phyloP scores from a whole-genome alignment of 176 grass and related monocot species.

The Coix lacrymajobi region DNA sequence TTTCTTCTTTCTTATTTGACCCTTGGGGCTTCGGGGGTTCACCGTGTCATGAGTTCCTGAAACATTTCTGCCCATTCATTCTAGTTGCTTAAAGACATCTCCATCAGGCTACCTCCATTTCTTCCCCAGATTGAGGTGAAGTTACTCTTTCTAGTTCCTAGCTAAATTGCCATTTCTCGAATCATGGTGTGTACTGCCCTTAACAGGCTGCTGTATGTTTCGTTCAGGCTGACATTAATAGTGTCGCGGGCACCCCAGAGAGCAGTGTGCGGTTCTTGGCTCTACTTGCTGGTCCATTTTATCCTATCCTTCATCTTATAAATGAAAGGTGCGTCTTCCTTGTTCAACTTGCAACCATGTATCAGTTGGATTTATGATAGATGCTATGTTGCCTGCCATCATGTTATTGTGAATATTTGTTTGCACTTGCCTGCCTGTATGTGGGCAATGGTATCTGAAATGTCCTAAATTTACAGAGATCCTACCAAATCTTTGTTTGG shows the following conservation, averaged over 20 bases:
- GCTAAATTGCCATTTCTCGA: slow-evolving; percentile 4
- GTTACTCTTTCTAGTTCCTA: neutral
- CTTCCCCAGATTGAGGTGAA: slow-evolving; percentile 91
- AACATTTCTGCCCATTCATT: slow-evolving; percentile 19
- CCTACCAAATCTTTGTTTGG: slow-evolving; percentile 36
- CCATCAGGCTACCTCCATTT: slow-evolving; percentile 55
- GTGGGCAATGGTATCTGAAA: slow-evolving; percentile 21
- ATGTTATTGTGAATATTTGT: neutral
- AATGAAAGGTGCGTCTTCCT: slow-evolving; percentile 61
- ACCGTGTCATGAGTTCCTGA: slow-evolving; percentile 28
- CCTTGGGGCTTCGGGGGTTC: neutral
- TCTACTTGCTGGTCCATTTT: slow-evolving; percentile 92
- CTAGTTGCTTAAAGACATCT: slow-evolving; percentile 89
- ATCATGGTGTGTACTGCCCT: neutral
- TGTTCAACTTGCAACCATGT: slow-evolving; percentile 4
- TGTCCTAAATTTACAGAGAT: slow-evolving; percentile 59
- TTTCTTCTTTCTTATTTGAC: neutral
- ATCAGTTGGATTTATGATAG: slow-evolving; percentile 21
- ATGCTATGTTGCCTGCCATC: neutral
- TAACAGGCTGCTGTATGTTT: slow-evolving; percentile 2
- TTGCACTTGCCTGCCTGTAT: neutral
- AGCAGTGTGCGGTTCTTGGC: slow-evolving; percentile 66
- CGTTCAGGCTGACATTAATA: slow-evolving; percentile 79
- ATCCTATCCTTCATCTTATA: slow-evolving; percentile 78
- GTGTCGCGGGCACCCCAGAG: slow-evolving; percentile 56